Percentiles rank a stretch among this genome's conserved stretches.
Conservation (phyloP, 1,139 yeast species). For the Sugiyamaella neomexicana region DNA sequence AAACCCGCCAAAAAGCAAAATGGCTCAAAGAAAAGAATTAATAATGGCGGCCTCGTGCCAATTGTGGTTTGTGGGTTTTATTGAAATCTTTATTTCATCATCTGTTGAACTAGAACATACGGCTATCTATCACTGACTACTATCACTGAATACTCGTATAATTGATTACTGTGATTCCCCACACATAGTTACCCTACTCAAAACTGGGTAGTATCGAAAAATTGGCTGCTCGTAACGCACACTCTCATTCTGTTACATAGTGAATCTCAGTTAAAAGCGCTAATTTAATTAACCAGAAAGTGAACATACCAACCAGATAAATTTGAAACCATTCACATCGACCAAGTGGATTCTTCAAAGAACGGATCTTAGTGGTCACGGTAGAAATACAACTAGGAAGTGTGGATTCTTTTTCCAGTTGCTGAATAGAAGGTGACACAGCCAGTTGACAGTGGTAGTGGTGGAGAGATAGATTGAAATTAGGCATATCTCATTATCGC, state of each 20-base stretch:
- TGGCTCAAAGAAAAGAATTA: background rate
- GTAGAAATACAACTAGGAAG: background rate
- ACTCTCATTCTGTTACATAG: background rate
- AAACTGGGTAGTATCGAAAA: background rate
- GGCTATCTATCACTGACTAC: too few relatives aligned
- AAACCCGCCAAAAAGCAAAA: background rate
- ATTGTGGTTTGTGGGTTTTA: background rate
- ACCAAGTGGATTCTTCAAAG: background rate
- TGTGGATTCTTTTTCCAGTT: too few relatives aligned
- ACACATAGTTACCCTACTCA: background rate
- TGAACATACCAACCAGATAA: background rate
- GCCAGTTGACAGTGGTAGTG: too few relatives aligned
- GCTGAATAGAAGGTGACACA: too few relatives aligned
- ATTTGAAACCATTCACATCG: background rate
- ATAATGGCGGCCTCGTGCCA: background rate
- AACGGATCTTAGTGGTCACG: background rate
- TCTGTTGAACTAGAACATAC: background rate
- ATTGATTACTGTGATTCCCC: too few relatives aligned
- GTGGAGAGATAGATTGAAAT: too few relatives aligned
- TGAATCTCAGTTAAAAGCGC: background rate
- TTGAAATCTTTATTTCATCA: background rate
- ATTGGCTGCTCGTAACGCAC: background rate
- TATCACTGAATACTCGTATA: too few relatives aligned
- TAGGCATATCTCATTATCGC: too few relatives aligned
- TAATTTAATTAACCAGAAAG: background rate